Base-by-base conservation (phyloP, 306 rosid genomes). In the Heteromeles arbutifolia region DNA sequence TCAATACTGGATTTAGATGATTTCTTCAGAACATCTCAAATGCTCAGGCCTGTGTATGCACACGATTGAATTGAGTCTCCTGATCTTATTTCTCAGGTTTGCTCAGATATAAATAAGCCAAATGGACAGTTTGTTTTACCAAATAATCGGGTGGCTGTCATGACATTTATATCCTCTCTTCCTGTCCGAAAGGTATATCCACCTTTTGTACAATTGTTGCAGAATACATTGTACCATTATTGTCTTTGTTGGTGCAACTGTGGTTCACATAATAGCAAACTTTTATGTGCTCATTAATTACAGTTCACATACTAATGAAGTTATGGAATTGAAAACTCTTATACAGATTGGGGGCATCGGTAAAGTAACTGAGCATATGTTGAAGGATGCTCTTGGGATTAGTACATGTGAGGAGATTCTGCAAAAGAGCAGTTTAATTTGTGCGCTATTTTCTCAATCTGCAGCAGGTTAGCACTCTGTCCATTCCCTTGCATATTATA, bases 51-150 rank as follows among this genome's bases (percentile, higher is more conserved):
- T 57, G 59, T 31, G 48, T 26, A 5, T 22, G 2, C 32, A 22
- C 62, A 15, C 11, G 39, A 39, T 7, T 68, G 64, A 50, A n/a
- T 82, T 41, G 66, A 68, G 65, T 71, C 53, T 74, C 10, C 74
- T 21, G 65, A 53, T 69, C 74, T 67, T 54, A 19, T 74, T 77
- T 63, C 48, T 69, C 79, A 95, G 98, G 96, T 95, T 74, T 95
- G 97, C 80, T 95, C 97, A 61, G 97, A 95, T 75, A 95, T 95
- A 84, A 95, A 95, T 88, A 95, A 95, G 75, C 98, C 98, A 79
- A 92, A 95, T 86, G 98, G 98, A 78, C 92, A 91, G 84, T 90
- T 88, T 83, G 73, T 95, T 73, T 90, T 95, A 78, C 95, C 95
- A 69, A 90, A 88, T 85, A 83, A 88, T 58, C 91, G 88, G 81